These are phyloP conservation scores for Aeschynomene evenia DNA, from an alignment of 306 rosid genomes.

Conservation along the genomic window DNA sequence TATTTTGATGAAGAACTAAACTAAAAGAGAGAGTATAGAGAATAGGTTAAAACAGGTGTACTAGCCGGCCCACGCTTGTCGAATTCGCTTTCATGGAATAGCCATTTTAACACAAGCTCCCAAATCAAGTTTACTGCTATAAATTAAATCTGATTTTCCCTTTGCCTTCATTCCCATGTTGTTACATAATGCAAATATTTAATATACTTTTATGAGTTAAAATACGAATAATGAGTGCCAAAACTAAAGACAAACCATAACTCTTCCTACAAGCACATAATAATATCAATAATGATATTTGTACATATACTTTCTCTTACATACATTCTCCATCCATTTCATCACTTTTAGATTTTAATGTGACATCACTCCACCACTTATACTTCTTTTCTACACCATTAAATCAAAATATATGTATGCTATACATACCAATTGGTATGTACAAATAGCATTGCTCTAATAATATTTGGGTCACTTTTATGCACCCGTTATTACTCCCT, in stretches of 20 bases:
- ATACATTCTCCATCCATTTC: too few relatives aligned
- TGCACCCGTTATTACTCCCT: conserved; percentile 3
- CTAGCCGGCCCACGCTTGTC: conserved; percentile 93
- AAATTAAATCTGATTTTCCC: conserved; percentile 30
- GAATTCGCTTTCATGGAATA: conserved; percentile 49
- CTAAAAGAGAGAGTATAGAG: conserved; percentile 36
- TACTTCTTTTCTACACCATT: too few relatives aligned
- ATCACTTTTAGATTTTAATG: too few relatives aligned
- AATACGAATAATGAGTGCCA: conserved; percentile 29
- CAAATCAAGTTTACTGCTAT: conserved; percentile 32
- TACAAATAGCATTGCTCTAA: too few relatives aligned
- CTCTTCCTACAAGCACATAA: conserved; percentile 26
- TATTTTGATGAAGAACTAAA: conserved; percentile 10
- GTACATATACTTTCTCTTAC: too few relatives aligned
- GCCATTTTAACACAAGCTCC: conserved; percentile 41
- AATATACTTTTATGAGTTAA: background rate
- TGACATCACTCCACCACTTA: too few relatives aligned
- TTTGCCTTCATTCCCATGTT: conserved; percentile 37
- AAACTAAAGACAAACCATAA: conserved; percentile 43
- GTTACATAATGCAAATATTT: conserved; percentile 35
- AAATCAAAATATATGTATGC: too few relatives aligned
- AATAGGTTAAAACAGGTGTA: conserved; percentile 80
- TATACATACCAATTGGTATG: too few relatives aligned
- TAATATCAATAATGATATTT: too few relatives aligned
- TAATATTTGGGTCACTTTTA: conserved; percentile 35